Evolutionary conservation across 352 stramenopile species (phyloP), one percentile per base, ranked within the genome.

Genomic region (Phytopythium boreale): DNA sequence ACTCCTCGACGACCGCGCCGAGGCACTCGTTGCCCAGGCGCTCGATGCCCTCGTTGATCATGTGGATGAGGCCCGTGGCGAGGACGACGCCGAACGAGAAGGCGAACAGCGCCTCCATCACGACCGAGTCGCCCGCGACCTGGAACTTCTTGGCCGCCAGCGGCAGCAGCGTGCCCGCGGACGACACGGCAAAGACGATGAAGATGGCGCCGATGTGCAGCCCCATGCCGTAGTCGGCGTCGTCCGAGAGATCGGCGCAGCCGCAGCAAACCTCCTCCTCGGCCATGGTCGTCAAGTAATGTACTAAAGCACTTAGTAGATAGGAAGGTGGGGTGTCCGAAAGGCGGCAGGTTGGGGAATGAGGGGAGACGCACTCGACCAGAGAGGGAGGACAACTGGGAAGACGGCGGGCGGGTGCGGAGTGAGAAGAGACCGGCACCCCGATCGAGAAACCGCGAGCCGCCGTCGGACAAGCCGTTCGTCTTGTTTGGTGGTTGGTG

Each of bases 11-110:
- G 20, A 90, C 55, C 0, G 62, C 20, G 19, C 79, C 75, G 11
- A 91, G 75, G 31, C 81, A 88, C 56, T 78, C 72, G 24, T 89
- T 62, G 31, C 71, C 79, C 17, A 93, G 67, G 56, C 75, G 84
- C 56, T 86, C 77, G 26, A 84, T 67, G 22, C 74, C 81, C 39
- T 89, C 80, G 58, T 75, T 86, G 34, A 89, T 68, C 73, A 91
- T 88, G 73, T 93, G 85, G 62, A 93, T 88, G 39, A 91, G 72
- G 37, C 79, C 76, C 26, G 83, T 90, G 55, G 74, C 65, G 49
- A 92, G 74, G 43, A 93, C 79, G 6, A 90, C 82, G 51, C 85
- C 85, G 63, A 82, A 85, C 1, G 78, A 79, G 56, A 91, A 87
- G 1, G 79, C 70, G 37, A 82, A 77, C 43, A 89, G 73, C 46